These are phyloP conservation scores for Ophiostoma piceae DNA, from an alignment of 2,329 filamentous ascomycete species.

Conservation along the genomic window DNA sequence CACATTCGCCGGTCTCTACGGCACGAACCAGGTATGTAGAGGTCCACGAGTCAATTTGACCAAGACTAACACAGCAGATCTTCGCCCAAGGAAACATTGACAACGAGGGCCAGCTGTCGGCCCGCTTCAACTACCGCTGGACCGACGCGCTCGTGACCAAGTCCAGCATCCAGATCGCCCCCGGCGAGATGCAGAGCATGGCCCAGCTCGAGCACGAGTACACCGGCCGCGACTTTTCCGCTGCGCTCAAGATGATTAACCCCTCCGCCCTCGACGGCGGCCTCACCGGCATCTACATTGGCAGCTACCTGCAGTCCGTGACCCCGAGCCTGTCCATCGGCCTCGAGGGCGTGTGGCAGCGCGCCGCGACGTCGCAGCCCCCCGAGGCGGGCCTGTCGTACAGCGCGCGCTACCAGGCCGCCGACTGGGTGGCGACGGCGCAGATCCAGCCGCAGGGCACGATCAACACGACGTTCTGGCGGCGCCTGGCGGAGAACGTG, in stretches of 20 bases:
- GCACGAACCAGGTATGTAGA: constrained; percentile 71
- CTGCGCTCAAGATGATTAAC: constrained; percentile 89
- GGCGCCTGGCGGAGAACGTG: constrained; percentile 84
- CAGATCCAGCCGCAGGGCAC: constrained; percentile 86
- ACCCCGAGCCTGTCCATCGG: constrained; percentile 83
- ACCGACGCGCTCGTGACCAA: constrained; percentile 71
- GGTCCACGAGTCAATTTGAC: too few relatives aligned
- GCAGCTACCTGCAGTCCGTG: constrained; percentile 89
- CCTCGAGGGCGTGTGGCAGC: constrained; percentile 91
- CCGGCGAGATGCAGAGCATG: constrained; percentile 74
- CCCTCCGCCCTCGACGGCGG: constrained; percentile 90
- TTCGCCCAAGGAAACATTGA: constrained; percentile 95
- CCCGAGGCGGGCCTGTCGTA: constrained; percentile 92
- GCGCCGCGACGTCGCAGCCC: constrained; percentile 72
- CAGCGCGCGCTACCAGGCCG: constrained; percentile 81
- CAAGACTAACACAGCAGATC: constrained; percentile 50
- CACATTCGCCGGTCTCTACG: constrained; percentile 89
- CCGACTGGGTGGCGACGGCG: constrained; percentile 87
- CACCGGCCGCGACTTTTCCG: constrained; percentile 85
- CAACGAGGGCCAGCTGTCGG: constrained; percentile 81
- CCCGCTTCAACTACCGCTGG: constrained; percentile 93
- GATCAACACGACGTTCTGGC: constrained; percentile 90
- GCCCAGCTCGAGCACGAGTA: constrained; percentile 95
- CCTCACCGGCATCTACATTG: constrained; percentile 90
- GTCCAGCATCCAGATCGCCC: constrained; percentile 77